Conservation (phyloP, 2,329 filamentous ascomycete genomes). For the Botrytis aclada region DNA sequence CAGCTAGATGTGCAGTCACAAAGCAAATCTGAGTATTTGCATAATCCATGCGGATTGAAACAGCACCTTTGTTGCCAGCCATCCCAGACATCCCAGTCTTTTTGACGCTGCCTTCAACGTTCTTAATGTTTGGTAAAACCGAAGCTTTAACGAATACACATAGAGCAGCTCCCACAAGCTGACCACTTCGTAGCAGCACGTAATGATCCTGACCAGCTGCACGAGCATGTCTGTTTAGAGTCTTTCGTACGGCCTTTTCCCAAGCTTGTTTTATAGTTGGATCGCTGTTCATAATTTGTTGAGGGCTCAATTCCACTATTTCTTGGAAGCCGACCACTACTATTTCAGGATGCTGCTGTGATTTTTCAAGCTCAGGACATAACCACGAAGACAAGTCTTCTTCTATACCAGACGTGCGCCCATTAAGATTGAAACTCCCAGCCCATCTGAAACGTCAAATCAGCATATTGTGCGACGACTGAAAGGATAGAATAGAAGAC, state of each 20-base stretch:
- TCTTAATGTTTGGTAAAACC: constrained; percentile 78
- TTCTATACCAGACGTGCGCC: constrained; percentile 71
- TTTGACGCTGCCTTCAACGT: constrained; percentile 93
- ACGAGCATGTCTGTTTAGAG: constrained; percentile 69
- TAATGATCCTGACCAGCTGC: constrained; percentile 71
- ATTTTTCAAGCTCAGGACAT: constrained; percentile 60
- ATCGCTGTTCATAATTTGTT: constrained; percentile 99
- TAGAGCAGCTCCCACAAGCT: constrained; percentile 89
- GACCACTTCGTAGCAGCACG: constrained; percentile 84
- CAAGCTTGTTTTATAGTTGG: constrained; percentile 79
- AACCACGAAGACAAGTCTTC: constrained; percentile 85
- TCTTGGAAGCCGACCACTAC: constrained; percentile 94
- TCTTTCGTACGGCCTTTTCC: constrained; percentile 77
- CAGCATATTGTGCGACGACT: neutral
- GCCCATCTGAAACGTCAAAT: constrained; percentile 45
- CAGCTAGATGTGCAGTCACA: constrained; percentile 92
- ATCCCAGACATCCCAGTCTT: constrained; percentile 94
- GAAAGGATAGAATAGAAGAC: neutral
- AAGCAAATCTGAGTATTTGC: constrained; percentile 92
- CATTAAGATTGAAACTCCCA: constrained; percentile 94
- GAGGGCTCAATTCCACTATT: constrained; percentile 95
- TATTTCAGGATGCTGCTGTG: constrained; percentile 71
- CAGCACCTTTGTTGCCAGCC: constrained; percentile 96
- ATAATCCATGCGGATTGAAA: constrained; percentile 93
- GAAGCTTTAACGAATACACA: constrained; percentile 87